These are phyloP conservation scores for Leccinum pachyderme DNA, from an alignment of 1,284 basidiomycete species.

Conservation along the genomic window DNA sequence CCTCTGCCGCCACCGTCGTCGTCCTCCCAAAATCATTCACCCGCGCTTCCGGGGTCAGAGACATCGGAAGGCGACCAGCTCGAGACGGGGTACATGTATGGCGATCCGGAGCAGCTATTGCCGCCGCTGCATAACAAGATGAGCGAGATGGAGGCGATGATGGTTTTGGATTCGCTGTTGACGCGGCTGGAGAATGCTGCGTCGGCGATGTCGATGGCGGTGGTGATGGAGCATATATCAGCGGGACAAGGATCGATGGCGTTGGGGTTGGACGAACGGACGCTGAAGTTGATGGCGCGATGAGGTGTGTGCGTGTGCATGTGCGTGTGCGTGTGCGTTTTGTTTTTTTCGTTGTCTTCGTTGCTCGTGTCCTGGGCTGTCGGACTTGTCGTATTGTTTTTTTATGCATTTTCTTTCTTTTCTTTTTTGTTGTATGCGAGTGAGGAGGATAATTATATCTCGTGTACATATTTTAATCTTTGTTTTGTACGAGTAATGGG, in stretches of 20 bases:
- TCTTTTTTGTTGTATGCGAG: background rate
- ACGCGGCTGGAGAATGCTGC: constrained; percentile 82
- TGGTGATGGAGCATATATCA: constrained; percentile 22
- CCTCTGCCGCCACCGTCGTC: background rate
- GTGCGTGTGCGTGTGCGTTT: background rate
- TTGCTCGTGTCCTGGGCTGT: background rate
- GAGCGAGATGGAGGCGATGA: constrained; percentile 73
- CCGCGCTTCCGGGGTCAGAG: constrained; percentile 27
- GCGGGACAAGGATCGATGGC: constrained; percentile 23
- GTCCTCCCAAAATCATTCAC: constrained; percentile 1
- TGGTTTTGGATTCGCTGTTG: constrained; percentile 73
- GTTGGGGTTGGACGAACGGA: constrained; percentile 46
- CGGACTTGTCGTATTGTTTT: background rate
- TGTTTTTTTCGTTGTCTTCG: background rate
- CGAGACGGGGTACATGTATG: constrained; percentile 45
- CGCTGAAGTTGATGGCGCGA: constrained; percentile 35
- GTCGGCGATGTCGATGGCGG: constrained; percentile 48
- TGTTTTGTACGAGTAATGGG: background rate
- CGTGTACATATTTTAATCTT: background rate
- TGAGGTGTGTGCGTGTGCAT: constrained; percentile 5
- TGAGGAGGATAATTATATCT: background rate
- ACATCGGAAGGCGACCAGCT: constrained; percentile 30
- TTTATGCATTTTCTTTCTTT: background rate
- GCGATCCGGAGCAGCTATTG: constrained; percentile 65
- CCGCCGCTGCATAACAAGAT: constrained; percentile 74